These are phyloP conservation scores for Pisolithus marmoratus DNA, from an alignment of 768 basidiomycete species.

Conservation along the genomic window DNA sequence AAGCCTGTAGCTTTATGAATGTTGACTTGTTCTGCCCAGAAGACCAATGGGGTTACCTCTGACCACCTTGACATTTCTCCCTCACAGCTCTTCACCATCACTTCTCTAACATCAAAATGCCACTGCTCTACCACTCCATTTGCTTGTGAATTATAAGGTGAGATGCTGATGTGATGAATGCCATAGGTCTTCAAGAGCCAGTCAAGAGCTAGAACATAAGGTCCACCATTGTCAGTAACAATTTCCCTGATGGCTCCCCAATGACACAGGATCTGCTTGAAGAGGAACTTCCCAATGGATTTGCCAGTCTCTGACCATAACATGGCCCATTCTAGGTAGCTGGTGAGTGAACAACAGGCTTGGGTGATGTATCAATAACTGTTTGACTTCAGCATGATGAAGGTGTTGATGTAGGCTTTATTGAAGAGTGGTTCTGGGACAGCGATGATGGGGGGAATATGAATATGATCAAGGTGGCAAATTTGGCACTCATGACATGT, in stretches of 20 bases:
- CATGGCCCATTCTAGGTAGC: constrained; percentile 25
- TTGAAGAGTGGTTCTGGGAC: constrained; percentile 7
- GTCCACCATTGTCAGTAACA: not conserved
- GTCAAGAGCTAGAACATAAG: not conserved
- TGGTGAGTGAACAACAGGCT: not conserved
- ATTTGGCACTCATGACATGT: constrained; percentile 31
- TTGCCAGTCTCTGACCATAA: constrained; percentile 14
- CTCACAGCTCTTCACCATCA: constrained; percentile 22
- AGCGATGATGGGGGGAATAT: constrained; percentile 9
- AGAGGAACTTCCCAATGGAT: constrained; percentile 10
- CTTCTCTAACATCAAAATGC: constrained; percentile 28
- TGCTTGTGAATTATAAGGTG: constrained; percentile 30
- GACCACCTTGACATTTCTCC: constrained; percentile 18
- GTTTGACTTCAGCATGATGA: not conserved
- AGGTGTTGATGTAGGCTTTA: not conserved
- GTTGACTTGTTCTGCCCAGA: constrained; percentile 21
- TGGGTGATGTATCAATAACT: constrained; percentile 15
- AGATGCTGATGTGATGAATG: constrained; percentile 10
- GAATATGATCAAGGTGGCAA: constrained; percentile 16
- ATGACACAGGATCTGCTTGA: constrained; percentile 14
- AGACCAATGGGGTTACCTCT: constrained; percentile 9
- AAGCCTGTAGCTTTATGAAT: constrained; percentile 15
- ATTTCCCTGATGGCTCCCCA: constrained; percentile 1
- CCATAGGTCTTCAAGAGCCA: not conserved
- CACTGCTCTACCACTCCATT: constrained; percentile 34